Evolutionary conservation across 192 early-diverging fungal species (phyloP).

Genomic region (Geranomyces variabilis): DNA sequence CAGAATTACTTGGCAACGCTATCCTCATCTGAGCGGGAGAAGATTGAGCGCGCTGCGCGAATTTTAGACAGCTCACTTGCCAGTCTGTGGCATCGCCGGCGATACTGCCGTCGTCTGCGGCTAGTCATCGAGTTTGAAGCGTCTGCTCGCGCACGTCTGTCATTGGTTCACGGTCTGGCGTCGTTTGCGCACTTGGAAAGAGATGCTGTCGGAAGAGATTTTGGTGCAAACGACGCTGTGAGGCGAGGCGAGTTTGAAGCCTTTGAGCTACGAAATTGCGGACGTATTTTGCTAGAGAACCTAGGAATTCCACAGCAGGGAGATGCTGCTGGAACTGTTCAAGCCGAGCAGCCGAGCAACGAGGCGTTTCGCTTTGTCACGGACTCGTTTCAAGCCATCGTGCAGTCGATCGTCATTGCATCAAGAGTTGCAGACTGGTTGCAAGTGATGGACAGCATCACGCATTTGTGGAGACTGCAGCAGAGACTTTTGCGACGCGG

Average conservation of each 20-base stretch:
- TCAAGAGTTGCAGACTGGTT: slow-evolving; percentile 36
- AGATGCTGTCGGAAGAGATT: slow-evolving; percentile 23
- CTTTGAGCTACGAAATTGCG: slow-evolving; percentile 31
- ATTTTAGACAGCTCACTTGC: slow-evolving; percentile 37
- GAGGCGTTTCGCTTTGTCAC: slow-evolving; percentile 24
- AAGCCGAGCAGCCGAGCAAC: slow-evolving; percentile 4
- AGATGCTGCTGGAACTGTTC: neutral
- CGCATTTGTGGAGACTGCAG: slow-evolving; percentile 40
- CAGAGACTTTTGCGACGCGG: slow-evolving; percentile 19
- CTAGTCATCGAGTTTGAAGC: slow-evolving; percentile 38
- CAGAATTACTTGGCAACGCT: slow-evolving; percentile 35
- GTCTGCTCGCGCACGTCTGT: slow-evolving; percentile 13
- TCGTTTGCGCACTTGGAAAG: slow-evolving; percentile 25
- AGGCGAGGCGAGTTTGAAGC: slow-evolving; percentile 8
- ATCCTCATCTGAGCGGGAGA: slow-evolving; percentile 38
- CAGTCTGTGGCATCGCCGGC: slow-evolving; percentile 36
- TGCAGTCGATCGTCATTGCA: slow-evolving; percentile 48
- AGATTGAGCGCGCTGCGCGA: slow-evolving; percentile 40
- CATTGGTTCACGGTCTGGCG: slow-evolving; percentile 34
- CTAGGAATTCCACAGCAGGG: neutral
- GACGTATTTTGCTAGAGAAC: slow-evolving; percentile 18
- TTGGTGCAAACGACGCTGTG: neutral
- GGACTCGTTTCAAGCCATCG: slow-evolving; percentile 47
- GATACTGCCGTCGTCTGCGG: slow-evolving; percentile 41
- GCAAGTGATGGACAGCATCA: slow-evolving; percentile 33